phyloP scores from a whole-genome alignment of 208 protist species.

The Crithidia expoeki region DNA sequence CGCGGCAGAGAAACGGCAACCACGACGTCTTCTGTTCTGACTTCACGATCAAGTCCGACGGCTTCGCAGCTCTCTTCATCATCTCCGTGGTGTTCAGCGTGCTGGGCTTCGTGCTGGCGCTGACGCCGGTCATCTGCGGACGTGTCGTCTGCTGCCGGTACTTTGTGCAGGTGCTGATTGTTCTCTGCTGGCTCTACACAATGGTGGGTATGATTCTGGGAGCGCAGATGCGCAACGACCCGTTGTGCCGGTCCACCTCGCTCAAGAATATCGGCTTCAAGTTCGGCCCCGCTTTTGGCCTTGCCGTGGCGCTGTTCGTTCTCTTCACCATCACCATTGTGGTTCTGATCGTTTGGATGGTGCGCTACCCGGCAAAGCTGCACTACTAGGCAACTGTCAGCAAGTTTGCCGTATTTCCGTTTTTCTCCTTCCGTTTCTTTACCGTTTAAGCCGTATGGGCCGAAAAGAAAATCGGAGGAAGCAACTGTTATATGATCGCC shows the following conservation, averaged over 20 bases:
- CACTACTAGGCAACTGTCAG: conserved; percentile 14
- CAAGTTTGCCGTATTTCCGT: background rate
- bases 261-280: conserved; percentile 44
- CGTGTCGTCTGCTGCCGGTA: conserved; percentile 38
- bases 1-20: conserved; percentile 9
- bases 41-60: conserved; percentile 21
- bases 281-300: conserved; percentile 40
- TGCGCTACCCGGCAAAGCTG: conserved; percentile 16
- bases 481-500: too few species aligned
- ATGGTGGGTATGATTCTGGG: conserved; percentile 34
- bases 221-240: conserved; percentile 19
- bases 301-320: conserved; percentile 41
- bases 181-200: conserved; percentile 32
- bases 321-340: conserved; percentile 28
- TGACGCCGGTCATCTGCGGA: conserved; percentile 36
- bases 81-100: conserved; percentile 17
- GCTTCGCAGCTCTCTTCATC: conserved; percentile 28
- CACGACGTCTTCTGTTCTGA: conserved; percentile 30
- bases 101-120: conserved; percentile 17
- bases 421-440: background rate
- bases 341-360: conserved; percentile 29
- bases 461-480: too few species aligned
- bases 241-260: conserved; percentile 28
- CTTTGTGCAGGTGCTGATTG: conserved; percentile 29
- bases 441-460: too few species aligned